A percentile compares a stretch with the other conserved stretches of the same genome.
Conservation (phyloP, 1,139 yeast species). For the Lodderomyces elongisporus region DNA sequence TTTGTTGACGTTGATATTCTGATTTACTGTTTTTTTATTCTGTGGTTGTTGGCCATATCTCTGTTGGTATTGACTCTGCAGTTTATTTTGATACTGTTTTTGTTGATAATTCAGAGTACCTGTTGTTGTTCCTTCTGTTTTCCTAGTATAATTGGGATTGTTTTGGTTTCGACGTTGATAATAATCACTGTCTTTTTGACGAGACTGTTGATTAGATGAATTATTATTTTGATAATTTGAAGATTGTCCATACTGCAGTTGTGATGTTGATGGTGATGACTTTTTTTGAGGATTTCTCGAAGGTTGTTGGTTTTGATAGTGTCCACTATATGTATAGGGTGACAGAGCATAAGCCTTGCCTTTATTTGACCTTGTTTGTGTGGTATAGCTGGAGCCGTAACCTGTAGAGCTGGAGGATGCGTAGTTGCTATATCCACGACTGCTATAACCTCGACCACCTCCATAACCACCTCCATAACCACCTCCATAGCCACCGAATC, state of each 20-base stretch:
- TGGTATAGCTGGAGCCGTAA: not conserved
- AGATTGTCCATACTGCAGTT: too few species aligned
- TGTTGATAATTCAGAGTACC: too few species aligned
- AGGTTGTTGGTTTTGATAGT: too few species aligned
- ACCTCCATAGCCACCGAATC: constrained; percentile 4
- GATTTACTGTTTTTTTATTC: constrained; percentile 3
- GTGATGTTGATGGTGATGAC: too few species aligned
- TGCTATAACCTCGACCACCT: constrained; percentile 1
- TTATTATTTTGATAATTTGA: too few species aligned
- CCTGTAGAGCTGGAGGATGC: not conserved
- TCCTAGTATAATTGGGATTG: not conserved
- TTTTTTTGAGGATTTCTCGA: too few species aligned
- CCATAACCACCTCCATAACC: constrained; percentile 4
- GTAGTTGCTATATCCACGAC: constrained; percentile 1
- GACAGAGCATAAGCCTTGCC: not conserved
- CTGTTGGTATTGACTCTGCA: not conserved
- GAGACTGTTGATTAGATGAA: too few species aligned
- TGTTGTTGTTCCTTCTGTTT: too few species aligned
- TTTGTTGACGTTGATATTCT: not conserved
- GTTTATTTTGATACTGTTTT: not conserved
- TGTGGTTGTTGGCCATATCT: not conserved
- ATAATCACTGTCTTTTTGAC: not conserved
- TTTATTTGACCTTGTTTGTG: not conserved
- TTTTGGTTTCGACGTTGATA: not conserved
- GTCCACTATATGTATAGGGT: too few species aligned